These are phyloP conservation scores for Stephania japonica DNA, from an alignment of 164 flowering plant species.

Conservation along the genomic window DNA sequence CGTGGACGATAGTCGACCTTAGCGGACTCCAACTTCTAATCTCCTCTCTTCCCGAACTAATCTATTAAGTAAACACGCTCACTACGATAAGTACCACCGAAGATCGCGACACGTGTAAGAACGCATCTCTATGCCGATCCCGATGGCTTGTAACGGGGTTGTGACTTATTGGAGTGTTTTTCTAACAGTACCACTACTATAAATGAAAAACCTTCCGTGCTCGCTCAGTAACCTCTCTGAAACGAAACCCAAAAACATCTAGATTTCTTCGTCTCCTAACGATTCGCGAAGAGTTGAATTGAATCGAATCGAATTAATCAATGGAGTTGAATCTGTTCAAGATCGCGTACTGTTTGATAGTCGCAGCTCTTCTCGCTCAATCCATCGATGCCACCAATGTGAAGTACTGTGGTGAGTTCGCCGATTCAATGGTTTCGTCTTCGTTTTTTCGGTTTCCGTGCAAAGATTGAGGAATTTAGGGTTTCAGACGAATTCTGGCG, in stretches of 20 bases:
- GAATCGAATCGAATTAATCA: too few relatives aligned
- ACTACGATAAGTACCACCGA: too few relatives aligned
- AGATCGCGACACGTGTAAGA: too few relatives aligned
- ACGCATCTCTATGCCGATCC: too few relatives aligned
- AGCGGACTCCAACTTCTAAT: neutral
- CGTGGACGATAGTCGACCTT: neutral
- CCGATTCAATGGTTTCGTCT: neutral
- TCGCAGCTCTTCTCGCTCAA: conserved; percentile 16
- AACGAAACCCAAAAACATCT: neutral
- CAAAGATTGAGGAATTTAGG: neutral
- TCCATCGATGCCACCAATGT: conserved; percentile 24
- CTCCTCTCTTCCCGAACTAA: neutral
- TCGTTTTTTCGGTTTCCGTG: neutral
- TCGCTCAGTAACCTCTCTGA: too few relatives aligned
- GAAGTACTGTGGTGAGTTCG: conserved; percentile 33
- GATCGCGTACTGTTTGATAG: conserved; percentile 11
- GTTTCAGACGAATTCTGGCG: neutral
- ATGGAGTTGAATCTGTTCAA: conserved; percentile 22
- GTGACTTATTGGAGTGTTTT: too few relatives aligned
- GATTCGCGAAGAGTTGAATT: neutral
- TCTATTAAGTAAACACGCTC: too few relatives aligned
- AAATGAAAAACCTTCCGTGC: too few relatives aligned
- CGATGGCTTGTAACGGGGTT: too few relatives aligned
- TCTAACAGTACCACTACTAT: too few relatives aligned
- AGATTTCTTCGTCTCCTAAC: neutral